phyloP scores from a whole-genome alignment of 1,284 basidiomycete genomes.

The Sanghuangporus weigelae region DNA sequence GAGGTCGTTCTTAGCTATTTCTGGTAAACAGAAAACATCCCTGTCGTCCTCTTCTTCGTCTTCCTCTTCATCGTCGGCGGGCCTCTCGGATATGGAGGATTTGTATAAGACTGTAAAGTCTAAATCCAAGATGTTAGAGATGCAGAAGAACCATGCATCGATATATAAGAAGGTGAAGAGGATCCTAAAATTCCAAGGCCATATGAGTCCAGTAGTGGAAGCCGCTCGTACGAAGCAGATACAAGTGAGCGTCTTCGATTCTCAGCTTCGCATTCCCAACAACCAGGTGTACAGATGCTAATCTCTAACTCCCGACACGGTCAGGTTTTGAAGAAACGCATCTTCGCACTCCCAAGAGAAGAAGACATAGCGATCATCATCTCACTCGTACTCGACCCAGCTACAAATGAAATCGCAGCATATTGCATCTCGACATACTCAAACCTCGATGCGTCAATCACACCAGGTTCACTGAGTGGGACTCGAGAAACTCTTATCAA shows the following conservation, averaged over 20 bases:
- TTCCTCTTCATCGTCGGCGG: too few species aligned
- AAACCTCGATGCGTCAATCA: constrained; percentile 13
- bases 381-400: constrained; percentile 38
- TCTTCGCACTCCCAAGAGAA: constrained; percentile 35
- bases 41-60: background rate
- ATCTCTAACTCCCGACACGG: background rate
- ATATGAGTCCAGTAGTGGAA: constrained; percentile 34
- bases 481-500: constrained; percentile 29
- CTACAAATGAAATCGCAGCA: constrained; percentile 28
- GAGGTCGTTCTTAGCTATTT: constrained; percentile 31
- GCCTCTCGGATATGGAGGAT: constrained; percentile 19
- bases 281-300: background rate
- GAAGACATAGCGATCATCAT: constrained; percentile 42
- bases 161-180: constrained; percentile 38
- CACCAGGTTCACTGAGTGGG: constrained; percentile 23
- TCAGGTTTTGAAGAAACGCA: constrained; percentile 37
- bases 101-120: constrained; percentile 38
- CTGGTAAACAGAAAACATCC: constrained; percentile 16
- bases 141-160: constrained; percentile 38
- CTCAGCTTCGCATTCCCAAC: background rate
- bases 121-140: constrained; percentile 35
- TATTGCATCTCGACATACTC: constrained; percentile 34
- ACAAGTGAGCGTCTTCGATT: constrained; percentile 20
- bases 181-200: constrained; percentile 28
- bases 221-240: constrained; percentile 31